Evolutionary conservation across 371 early-diverging fungal species (phyloP), one percentile per base, ranked within the genome.

Genomic region (Rhizopus arrhizus): DNA sequence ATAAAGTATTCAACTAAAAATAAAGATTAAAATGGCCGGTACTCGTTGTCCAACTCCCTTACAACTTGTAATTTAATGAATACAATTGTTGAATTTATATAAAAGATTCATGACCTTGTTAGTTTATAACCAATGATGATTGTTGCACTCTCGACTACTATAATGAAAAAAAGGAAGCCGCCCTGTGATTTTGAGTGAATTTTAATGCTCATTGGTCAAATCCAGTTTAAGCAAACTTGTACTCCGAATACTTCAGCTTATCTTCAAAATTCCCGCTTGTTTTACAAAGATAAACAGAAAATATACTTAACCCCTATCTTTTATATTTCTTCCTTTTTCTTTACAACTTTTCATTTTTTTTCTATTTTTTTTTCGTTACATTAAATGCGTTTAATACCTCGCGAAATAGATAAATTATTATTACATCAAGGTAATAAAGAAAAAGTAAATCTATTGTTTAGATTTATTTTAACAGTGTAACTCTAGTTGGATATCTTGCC

Each of bases 331-430:
- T 31, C 59, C 28, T 58, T 4, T 29, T 13, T 10, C 36, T 40
- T 42, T 48, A 4, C 15, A 13, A 15, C 13, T 42, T 62, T 28
- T 43, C 32, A 41, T 57, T 16, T 52, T 22, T 45, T 15, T 43
- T 35, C 5, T 33, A 29, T 47, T 40, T 9, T 43, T 33, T 29
- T 35, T 22, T 15, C 35, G 5, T 11, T 13, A 5, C n/a, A n/a
- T 43, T 50, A 22, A 15, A 89, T 88, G 88, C 81, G 81, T 53
- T 81, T 95, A 33, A 73, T 91, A 46, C 95, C 97, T 28, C 87
- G 93, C 51, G 96, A 97, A 70, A 64, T 93, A 34, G 96, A 97
- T 84, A 95, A 95, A 71, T 86, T 96, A 4, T 48, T 88, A 28
- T 84, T 95, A 4, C 83, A 85, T 69, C 90, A 92, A 74, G 77